Evolutionary conservation across 305 asterid genomes (phyloP), one percentile per base, ranked within the genome.

Genomic region (Fraxinus xanthoxyloides): DNA sequence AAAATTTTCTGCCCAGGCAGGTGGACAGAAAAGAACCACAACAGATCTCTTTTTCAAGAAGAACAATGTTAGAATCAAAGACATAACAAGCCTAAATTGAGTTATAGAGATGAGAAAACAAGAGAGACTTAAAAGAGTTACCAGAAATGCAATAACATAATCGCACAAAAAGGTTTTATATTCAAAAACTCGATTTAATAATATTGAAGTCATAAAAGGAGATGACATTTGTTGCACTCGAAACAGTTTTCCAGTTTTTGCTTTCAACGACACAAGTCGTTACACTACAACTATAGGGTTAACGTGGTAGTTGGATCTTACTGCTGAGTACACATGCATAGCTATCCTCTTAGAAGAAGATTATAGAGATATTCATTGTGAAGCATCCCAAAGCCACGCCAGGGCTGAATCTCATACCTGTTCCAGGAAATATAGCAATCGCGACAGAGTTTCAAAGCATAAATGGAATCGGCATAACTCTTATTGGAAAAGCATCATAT

Each of bases 371-470:
- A 4, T 96, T 96, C 97, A 93, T 94, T 23, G 89, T 77, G 72
- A 94, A 86, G 92, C 97, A 93, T 80, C 93, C 98, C 54, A 87
- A 83, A 9, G 94, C 95, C 81, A 93, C 97, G 93, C 97, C 93
- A 73, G 98, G 98, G 90, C 98, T 92, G 87, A 94, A 87, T 46
- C 97, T 89, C 84, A 93, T 97, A 78, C 98, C 97, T 94, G 92
- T 89, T 77, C 24, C 77, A 35, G 8, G 73, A 63, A 80, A 61
- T 63, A 83, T 61, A 61, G 67, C 59, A 74, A 56, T 40, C 38
- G 12, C 26, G 59, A 59, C 69, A 79, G 75, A 77, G 38, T 56
- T 76, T 75, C 70, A 31, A 74, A 61, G 70, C 70, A 19, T 3
- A 32, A 7, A 15, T 8, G 38, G 51, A 76, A 35, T 23, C 1